These are phyloP conservation scores for Clarireedia homoeocarpa DNA, from an alignment of 2,329 filamentous ascomycete species.

Conservation along the genomic window DNA sequence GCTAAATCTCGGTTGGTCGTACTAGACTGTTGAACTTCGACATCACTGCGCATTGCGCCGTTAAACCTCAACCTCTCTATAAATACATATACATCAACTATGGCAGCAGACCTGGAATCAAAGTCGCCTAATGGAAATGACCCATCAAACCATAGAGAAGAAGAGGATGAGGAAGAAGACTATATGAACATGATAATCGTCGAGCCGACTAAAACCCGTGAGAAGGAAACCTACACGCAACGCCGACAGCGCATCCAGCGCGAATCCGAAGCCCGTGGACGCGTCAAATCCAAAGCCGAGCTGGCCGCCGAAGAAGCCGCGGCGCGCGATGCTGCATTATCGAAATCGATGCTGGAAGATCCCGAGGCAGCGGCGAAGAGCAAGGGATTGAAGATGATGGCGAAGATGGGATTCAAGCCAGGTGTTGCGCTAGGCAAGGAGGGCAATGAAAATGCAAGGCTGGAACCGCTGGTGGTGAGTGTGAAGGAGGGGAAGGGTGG, in stretches of 20 bases:
- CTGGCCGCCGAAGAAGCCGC: conserved; percentile 65
- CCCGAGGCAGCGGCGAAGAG: conserved; percentile 50
- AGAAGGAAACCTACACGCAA: conserved; percentile 56
- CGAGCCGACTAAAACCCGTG: conserved; percentile 44
- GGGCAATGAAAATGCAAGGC: conserved; percentile 33
- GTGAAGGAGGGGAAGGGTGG: conserved; percentile 76
- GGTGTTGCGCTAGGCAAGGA: conserved; percentile 66
- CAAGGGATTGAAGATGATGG: conserved; percentile 95
- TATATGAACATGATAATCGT: conserved; percentile 95
- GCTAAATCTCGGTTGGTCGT: neutral
- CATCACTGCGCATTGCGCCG: no score
- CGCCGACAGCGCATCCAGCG: conserved; percentile 36
- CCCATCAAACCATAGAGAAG: conserved; percentile 5
- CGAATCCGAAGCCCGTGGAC: conserved; percentile 60
- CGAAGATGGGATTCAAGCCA: conserved; percentile 80
- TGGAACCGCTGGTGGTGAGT: conserved; percentile 68
- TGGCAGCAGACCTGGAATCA: neutral
- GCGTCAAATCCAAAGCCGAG: conserved; percentile 74
- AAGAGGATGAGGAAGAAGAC: conserved; percentile 73
- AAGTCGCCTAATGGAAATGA: neutral
- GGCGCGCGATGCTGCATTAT: conserved; percentile 67
- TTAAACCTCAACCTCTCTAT: no score
- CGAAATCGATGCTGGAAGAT: conserved; percentile 60
- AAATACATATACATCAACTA: no score
- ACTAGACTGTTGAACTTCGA: no score